Evolutionary conservation across 2,329 filamentous ascomycete species (phyloP).

Genomic region (Penicillium sp.): DNA sequence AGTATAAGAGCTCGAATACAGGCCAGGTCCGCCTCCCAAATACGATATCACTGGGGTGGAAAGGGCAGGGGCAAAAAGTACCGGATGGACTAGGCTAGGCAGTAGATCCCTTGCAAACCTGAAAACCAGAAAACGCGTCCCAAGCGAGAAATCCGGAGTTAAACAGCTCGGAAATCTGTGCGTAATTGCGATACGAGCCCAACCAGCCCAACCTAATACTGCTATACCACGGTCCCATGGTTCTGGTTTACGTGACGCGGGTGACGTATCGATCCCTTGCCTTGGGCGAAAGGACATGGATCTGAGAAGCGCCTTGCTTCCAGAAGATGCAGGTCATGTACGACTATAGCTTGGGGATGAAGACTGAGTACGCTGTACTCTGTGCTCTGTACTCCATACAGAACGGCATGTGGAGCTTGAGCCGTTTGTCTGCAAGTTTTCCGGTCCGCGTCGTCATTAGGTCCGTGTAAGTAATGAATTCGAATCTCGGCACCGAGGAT

Average conservation of each 20-base stretch:
- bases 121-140: background rate
- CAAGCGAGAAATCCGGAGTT: background rate
- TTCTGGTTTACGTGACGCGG: conserved; percentile 14
- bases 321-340: conserved; percentile 9
- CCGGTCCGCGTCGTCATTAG: background rate
- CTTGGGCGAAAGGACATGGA: conserved; percentile 3
- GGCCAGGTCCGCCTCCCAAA: too few relatives aligned
- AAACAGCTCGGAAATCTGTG: background rate
- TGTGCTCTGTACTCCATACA: too few relatives aligned
- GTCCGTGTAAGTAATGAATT: background rate
- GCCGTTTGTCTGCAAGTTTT: conserved; percentile 5
- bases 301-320: conserved; percentile 17
- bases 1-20: too few relatives aligned
- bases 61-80: background rate
- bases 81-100: too few relatives aligned
- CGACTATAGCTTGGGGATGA: too few relatives aligned
- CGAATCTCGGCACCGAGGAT: background rate
- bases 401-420: conserved; percentile 9
- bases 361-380: too few relatives aligned
- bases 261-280: conserved; percentile 20
- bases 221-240: conserved; percentile 12
- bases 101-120: conserved; percentile 4
- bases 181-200: conserved; percentile 20
- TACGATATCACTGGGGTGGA: background rate
- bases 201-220: conserved; percentile 9